Base-by-base conservation (phyloP, 257 asterid genomes). In the Plantago elongata region DNA sequence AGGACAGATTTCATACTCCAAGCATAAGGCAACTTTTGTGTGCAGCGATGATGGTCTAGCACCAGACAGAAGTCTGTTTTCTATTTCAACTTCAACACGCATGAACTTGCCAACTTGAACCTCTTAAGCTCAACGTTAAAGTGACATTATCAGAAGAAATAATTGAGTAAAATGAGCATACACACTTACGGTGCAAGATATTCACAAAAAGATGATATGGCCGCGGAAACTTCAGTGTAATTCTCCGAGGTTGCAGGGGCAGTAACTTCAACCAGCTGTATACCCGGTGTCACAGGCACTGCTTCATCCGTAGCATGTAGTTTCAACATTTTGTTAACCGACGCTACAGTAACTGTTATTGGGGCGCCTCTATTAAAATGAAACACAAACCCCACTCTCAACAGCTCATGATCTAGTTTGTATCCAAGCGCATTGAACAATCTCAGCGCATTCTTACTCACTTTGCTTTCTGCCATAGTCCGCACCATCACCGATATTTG, bases 181-280 rank as follows among this genome's bases (percentile, higher is more conserved):
- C 63, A 59, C n/a, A 69, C 97, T 89, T 79, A 92, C 99, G 99
- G 97, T 9, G 99, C 97, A 73, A 89, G 99, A 72, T 87, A 85
- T 79, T 93, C 99, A 64, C 92, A 87, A 60, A 93, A 93, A 7
- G 99, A 80, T 0, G 96, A 74, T 50, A 89, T 79, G 51, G 95
- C 81, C 1, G 87, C 80, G 34, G 66, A 97, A 71, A 89, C 94
- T 57, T 89, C 99, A 40, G 74, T 61, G 72, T 93, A 93, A 71
- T 83, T 93, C 69, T 93, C 97, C 9, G 99, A 78, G 9, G 95
- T 76, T 9, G 97, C 91, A 60, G 95, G 96, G 69, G 95, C 94
- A 1, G 97, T 89, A 57, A 87, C 97, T 77, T 89, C 97, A 50
- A 93, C 99, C 42, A 93, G 75, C 79, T 93, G 99, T 63, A 93